These are phyloP conservation scores for Sclerotiophoma versabilis DNA, from an alignment of 2,329 filamentous ascomycete species.

Conservation along the genomic window DNA sequence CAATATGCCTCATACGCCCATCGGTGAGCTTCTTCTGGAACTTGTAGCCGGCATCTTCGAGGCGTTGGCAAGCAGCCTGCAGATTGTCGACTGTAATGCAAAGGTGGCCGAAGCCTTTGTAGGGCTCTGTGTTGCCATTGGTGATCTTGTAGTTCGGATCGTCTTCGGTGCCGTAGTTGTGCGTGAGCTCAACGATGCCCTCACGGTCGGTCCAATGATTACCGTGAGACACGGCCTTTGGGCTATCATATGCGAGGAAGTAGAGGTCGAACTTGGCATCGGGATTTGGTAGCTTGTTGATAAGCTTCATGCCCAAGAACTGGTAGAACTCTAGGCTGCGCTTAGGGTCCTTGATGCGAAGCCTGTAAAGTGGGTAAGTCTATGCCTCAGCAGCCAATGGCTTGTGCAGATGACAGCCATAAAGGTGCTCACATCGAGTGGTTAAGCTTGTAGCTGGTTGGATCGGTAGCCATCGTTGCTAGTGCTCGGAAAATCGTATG, in stretches of 20 bases:
- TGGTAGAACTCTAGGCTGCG: slow-evolving; percentile 88
- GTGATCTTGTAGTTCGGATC: slow-evolving; percentile 80
- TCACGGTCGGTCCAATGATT: slow-evolving; percentile 82
- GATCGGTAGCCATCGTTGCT: slow-evolving; percentile 64
- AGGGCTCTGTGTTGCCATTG: slow-evolving; percentile 92
- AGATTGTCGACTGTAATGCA: slow-evolving; percentile 75
- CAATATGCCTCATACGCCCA: slow-evolving; percentile 75
- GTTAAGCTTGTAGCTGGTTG: slow-evolving; percentile 70
- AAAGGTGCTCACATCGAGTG: slow-evolving; percentile 58
- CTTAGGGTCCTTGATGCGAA: slow-evolving; percentile 94
- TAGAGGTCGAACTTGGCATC: slow-evolving; percentile 95
- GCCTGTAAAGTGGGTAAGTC: slow-evolving; percentile 22
- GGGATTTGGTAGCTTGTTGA: slow-evolving; percentile 81
- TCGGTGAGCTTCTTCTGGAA: slow-evolving; percentile 97
- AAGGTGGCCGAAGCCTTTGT: slow-evolving; percentile 84
- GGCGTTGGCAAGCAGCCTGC: slow-evolving; percentile 85
- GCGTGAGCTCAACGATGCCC: slow-evolving; percentile 85
- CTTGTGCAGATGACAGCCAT: slow-evolving; percentile 8
- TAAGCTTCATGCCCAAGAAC: slow-evolving; percentile 83
- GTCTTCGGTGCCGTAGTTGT: slow-evolving; percentile 87
- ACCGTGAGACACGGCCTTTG: slow-evolving; percentile 75
- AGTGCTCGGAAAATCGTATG: slow-evolving; percentile 32
- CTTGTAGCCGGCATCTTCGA: slow-evolving; percentile 87
- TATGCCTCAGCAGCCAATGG: slow-evolving; percentile 9
- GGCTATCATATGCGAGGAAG: slow-evolving; percentile 88